phyloP scores from a whole-genome alignment of 495 filamentous ascomycete species.

The Xylaria bambusicola region DNA sequence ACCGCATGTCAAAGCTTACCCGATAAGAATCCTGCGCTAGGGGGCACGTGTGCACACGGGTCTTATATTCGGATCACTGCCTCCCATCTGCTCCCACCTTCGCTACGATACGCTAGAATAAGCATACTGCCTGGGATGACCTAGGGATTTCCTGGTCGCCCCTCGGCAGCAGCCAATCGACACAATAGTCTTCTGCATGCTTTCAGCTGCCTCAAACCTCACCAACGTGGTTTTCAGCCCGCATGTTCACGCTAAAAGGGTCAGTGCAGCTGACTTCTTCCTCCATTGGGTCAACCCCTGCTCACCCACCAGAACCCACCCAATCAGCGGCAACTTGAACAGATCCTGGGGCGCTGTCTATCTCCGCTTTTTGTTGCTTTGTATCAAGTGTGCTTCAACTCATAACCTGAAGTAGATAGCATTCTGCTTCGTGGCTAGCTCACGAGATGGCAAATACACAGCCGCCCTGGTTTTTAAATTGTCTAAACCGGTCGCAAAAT shows the following conservation, averaged over 20 bases:
- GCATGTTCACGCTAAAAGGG: slow-evolving; percentile 22
- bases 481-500: slow-evolving; percentile 17
- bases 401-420: slow-evolving; percentile 21
- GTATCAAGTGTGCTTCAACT: slow-evolving; percentile 21
- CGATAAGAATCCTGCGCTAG: no score
- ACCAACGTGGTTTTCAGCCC: slow-evolving; percentile 31
- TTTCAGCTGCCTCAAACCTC: slow-evolving; percentile 32
- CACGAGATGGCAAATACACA: slow-evolving; percentile 14
- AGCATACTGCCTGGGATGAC: slow-evolving; percentile 9
- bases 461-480: slow-evolving; percentile 20
- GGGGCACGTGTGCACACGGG: not conserved
- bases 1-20: no score
- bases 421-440: slow-evolving; percentile 19
- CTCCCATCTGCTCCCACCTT: not conserved
- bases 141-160: slow-evolving; percentile 4
- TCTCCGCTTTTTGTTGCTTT: slow-evolving; percentile 27
- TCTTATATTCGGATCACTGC: slow-evolving; percentile 1
- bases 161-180: slow-evolving; percentile 19
- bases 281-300: slow-evolving; percentile 26
- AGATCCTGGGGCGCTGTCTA: slow-evolving; percentile 16
- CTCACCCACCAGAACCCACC: slow-evolving; percentile 23
- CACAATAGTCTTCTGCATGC: slow-evolving; percentile 31
- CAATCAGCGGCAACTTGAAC: slow-evolving; percentile 22
- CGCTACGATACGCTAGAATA: slow-evolving; percentile 13
- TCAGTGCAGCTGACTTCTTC: slow-evolving; percentile 33